These are phyloP conservation scores for Aspergillus mulundensis DNA, from an alignment of 495 filamentous ascomycete genomes.

Conservation along the genomic window DNA sequence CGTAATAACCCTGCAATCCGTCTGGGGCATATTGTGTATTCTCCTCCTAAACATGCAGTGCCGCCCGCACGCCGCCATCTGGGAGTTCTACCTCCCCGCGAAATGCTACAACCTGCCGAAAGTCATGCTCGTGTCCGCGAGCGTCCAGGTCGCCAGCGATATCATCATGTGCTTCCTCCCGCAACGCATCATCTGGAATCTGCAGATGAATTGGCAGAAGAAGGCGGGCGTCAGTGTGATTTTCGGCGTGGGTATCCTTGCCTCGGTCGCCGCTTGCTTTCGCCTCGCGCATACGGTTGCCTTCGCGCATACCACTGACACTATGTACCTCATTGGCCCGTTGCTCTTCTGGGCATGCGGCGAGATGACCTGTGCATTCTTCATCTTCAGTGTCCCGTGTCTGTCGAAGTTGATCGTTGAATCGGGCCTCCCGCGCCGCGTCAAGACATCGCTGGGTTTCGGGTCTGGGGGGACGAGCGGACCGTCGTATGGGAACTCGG, in stretches of 20 bases:
- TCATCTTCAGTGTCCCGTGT: slow-evolving; percentile 13
- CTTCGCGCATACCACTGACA: not conserved
- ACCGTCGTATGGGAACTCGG: too few relatives aligned
- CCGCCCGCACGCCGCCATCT: slow-evolving; percentile 12
- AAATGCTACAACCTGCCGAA: slow-evolving; percentile 11
- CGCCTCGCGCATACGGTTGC: slow-evolving; percentile 1
- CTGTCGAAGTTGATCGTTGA: slow-evolving; percentile 11
- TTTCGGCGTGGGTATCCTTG: slow-evolving; percentile 7
- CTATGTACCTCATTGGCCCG: slow-evolving; percentile 6
- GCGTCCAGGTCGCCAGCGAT: slow-evolving; percentile 7
- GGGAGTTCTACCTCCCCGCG: slow-evolving; percentile 1
- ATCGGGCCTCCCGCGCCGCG: not conserved
- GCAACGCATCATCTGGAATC: slow-evolving; percentile 21
- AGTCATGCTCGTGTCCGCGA: slow-evolving; percentile 6
- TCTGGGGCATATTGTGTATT: not conserved
- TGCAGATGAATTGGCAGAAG: slow-evolving; percentile 22
- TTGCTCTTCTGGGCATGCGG: slow-evolving; percentile 8
- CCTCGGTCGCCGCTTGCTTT: slow-evolving; percentile 9
- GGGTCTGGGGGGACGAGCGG: too few relatives aligned
- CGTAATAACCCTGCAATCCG: slow-evolving; percentile 4
- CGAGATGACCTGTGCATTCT: slow-evolving; percentile 15
- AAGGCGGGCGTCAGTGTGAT: slow-evolving; percentile 22
- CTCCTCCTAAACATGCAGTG: slow-evolving; percentile 13
- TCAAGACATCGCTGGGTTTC: too few relatives aligned
- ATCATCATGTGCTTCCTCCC: slow-evolving; percentile 18